Evolutionary conservation across 75 land plant genomes (phyloP).

Genomic region (Sequoiadendron giganteum): DNA sequence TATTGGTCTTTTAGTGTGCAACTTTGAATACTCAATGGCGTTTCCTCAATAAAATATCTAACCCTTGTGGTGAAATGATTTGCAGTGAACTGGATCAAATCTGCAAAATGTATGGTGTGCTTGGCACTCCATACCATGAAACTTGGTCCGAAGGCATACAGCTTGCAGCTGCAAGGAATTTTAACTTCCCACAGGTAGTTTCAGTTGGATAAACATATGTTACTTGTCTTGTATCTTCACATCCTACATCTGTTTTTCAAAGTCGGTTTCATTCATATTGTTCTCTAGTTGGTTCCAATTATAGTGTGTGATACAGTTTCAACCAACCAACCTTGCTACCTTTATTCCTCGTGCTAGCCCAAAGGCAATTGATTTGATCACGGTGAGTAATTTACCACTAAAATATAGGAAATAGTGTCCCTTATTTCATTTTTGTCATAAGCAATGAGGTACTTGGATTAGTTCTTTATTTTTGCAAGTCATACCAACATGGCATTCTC

Average conservation of each 20-base stretch:
- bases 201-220: not conserved
- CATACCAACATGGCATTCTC: not conserved
- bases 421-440: not conserved
- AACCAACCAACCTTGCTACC: constrained; percentile 49
- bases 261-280: not conserved
- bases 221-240: not conserved
- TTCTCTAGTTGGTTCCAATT: not conserved
- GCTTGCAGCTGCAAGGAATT: constrained; percentile 44
- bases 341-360: constrained; percentile 74
- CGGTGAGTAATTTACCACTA: constrained; percentile 26
- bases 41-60: not conserved
- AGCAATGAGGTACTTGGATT: not conserved
- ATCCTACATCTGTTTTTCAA: not conserved
- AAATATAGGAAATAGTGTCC: not conserved
- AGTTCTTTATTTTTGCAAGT: not conserved
- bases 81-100: constrained; percentile 83
- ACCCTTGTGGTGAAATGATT: not conserved
- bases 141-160: constrained; percentile 66
- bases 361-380: constrained; percentile 79
- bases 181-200: constrained; percentile 53
- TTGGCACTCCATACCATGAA: constrained; percentile 67
- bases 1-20: not conserved
- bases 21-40: not conserved
- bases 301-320: constrained; percentile 30
- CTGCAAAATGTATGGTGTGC: constrained; percentile 72